Base-by-base conservation (phyloP, 106 monocot genomes). In the Vanilla planifolia region DNA sequence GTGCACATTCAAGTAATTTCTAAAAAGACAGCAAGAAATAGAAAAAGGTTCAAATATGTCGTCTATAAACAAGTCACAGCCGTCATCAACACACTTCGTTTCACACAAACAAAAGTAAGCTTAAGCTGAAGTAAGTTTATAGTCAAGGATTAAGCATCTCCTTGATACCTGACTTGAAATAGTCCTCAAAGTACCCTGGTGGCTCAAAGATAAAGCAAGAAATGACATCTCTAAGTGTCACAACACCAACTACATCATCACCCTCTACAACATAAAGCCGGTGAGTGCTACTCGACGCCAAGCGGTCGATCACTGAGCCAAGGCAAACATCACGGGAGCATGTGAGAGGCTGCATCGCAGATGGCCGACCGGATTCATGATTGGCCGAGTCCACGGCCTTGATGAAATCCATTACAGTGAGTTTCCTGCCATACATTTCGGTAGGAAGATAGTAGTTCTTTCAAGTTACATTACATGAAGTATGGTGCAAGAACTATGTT, bases 161-260 rank as follows among this genome's bases (percentile, higher is more conserved):
- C 66, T 81, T 63, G 67, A 78, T 53, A 0, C 76, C 63, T 34
- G 41, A 47, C 6, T 68, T 76, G 6, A 92, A 75, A 45, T 73
- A 85, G 51, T 79, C 66, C 27, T 92, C 88, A 1, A 88, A 85
- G 36, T 83, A 77, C 55, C 75, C 55, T 4, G 74, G 79, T 3
- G 92, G 92, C 58, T 98, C 98, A 19, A 55, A 68, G 27, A 98
- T 79, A 45, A 92, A 98, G 79, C 92, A 98, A 11, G 92, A 88
- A 46, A 92, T 98, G 4, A 98, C 88, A 63, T 98, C 98, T 64
- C 98, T 74, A 3, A 98, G 77, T 8, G 92, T 92, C 25, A 92
- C 77, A 0, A 98, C 77, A 0, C 98, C 98, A 1, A 82, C 48
- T 0, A 98, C 79, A 41, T 81, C 86, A n/a, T 79, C 77, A 7